A percentile compares a stretch with the other conserved stretches of the same genome.
Evolutionary conservation across 768 basidiomycete genomes (phyloP).

Genomic region (Royoungia palumana): DNA sequence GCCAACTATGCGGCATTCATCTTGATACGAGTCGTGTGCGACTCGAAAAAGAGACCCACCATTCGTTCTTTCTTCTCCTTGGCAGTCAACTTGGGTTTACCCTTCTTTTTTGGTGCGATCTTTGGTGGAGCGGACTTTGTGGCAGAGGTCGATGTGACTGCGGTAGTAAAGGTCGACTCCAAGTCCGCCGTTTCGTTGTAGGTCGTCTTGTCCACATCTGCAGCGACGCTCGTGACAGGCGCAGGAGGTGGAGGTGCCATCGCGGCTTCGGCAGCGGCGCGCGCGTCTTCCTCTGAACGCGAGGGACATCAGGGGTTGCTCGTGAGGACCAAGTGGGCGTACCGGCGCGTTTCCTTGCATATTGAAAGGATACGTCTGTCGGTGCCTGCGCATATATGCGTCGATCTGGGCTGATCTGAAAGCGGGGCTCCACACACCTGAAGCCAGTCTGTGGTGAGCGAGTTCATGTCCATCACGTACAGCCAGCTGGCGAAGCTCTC

Average conservation of each 20-base stretch:
- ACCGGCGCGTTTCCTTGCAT: slow-evolving; percentile 65
- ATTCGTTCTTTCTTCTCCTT: slow-evolving; percentile 84
- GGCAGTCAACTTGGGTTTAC: slow-evolving; percentile 64
- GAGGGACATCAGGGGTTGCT: not conserved
- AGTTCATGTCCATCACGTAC: slow-evolving; percentile 92
- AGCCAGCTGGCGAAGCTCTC: slow-evolving; percentile 91
- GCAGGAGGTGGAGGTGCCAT: slow-evolving; percentile 34
- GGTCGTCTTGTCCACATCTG: slow-evolving; percentile 31
- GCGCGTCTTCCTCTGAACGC: slow-evolving; percentile 56
- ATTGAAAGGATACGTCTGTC: slow-evolving; percentile 51
- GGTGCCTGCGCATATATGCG: slow-evolving; percentile 45
- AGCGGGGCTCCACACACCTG: slow-evolving; percentile 45
- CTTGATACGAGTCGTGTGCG: not conserved
- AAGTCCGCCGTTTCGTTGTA: slow-evolving; percentile 27
- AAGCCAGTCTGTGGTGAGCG: slow-evolving; percentile 90
- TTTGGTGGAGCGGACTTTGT: slow-evolving; percentile 41
- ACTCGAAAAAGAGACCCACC: slow-evolving; percentile 39
- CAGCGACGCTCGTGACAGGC: slow-evolving; percentile 9
- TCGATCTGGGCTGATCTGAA: not conserved
- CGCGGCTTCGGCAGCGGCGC: slow-evolving; percentile 49
- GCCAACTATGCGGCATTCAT: slow-evolving; percentile 38
- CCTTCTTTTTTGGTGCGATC: slow-evolving; percentile 44
- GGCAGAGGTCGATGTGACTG: slow-evolving; percentile 30
- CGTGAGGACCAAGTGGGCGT: slow-evolving; percentile 5
- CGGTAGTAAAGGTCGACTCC: slow-evolving; percentile 35